Evolutionary conservation across 495 filamentous ascomycete genomes (phyloP).

Genomic region (Penicillium desertorum): DNA sequence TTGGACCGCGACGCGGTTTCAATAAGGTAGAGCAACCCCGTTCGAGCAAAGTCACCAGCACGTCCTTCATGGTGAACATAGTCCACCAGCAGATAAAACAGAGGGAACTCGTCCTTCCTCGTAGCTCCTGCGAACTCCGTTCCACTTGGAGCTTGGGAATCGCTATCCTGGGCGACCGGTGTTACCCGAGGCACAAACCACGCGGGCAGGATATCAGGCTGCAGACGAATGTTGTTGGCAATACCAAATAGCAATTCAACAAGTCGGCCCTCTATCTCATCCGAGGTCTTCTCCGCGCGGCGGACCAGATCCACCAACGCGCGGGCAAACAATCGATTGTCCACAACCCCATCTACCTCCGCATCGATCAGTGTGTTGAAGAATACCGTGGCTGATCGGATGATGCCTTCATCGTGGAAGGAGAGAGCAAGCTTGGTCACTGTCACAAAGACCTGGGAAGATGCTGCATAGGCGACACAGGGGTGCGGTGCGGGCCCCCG

Average conservation of each 20-base stretch:
- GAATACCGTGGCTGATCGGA: slow-evolving; percentile 76
- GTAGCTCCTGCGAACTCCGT: slow-evolving; percentile 76
- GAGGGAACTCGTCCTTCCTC: slow-evolving; percentile 88
- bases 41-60: slow-evolving; percentile 95
- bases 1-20: slow-evolving; percentile 84
- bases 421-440: slow-evolving; percentile 81
- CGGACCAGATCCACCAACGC: slow-evolving; percentile 77
- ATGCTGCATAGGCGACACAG: slow-evolving; percentile 79
- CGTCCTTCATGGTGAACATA: slow-evolving; percentile 93
- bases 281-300: slow-evolving; percentile 55
- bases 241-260: slow-evolving; percentile 93
- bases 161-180: slow-evolving; percentile 42
- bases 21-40: slow-evolving; percentile 91
- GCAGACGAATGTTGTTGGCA: slow-evolving; percentile 87
- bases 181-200: slow-evolving; percentile 68
- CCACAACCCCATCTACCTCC: slow-evolving; percentile 90
- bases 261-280: slow-evolving; percentile 77
- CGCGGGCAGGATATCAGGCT: slow-evolving; percentile 76
- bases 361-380: slow-evolving; percentile 91
- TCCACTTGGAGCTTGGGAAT: slow-evolving; percentile 49
- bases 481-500: slow-evolving; percentile 83
- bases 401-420: slow-evolving; percentile 74
- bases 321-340: slow-evolving; percentile 77
- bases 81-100: slow-evolving; percentile 93
- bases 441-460: slow-evolving; percentile 81